These are phyloP conservation scores for Furcasterigmium furcatum DNA, from an alignment of 2,329 filamentous ascomycete genomes.

Conservation along the genomic window DNA sequence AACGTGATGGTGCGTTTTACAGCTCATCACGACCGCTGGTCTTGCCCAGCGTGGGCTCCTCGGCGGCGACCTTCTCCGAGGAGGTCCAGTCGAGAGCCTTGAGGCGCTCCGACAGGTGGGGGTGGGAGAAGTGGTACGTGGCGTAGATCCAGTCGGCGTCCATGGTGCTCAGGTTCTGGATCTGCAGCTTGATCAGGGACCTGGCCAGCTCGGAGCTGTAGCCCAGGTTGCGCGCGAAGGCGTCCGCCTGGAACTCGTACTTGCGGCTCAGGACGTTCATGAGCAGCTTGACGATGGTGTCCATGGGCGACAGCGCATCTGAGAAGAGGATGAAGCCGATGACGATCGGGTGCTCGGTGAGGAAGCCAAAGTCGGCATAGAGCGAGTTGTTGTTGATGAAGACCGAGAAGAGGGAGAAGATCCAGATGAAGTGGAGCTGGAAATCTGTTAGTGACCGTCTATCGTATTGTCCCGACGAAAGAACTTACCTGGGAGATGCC, in stretches of 20 bases:
- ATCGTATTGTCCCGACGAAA: background rate
- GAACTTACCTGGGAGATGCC: slow-evolving; percentile 76
- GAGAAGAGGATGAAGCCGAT: slow-evolving; percentile 98
- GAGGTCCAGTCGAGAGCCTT: slow-evolving; percentile 88
- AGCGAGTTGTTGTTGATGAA: slow-evolving; percentile 95
- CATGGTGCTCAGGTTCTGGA: slow-evolving; percentile 98
- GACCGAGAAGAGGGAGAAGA: slow-evolving; percentile 93
- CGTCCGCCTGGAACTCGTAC: slow-evolving; percentile 95
- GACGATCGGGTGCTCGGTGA: slow-evolving; percentile 80
- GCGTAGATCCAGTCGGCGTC: slow-evolving; percentile 98
- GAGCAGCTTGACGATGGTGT: slow-evolving; percentile 87
- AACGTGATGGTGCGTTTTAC: slow-evolving; percentile 33
- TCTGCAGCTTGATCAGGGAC: slow-evolving; percentile 94
- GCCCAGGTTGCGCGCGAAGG: slow-evolving; percentile 80
- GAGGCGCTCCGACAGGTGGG: slow-evolving; percentile 89
- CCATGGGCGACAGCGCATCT: slow-evolving; percentile 90
- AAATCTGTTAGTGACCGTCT: slow-evolving; percentile 7
- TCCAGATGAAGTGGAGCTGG: slow-evolving; percentile 90
- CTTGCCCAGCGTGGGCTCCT: slow-evolving; percentile 54
- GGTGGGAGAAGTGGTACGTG: slow-evolving; percentile 97
- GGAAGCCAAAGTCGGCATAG: slow-evolving; percentile 89
- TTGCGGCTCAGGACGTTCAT: slow-evolving; percentile 95
- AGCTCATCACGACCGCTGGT: slow-evolving; percentile 73
- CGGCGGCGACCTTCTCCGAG: slow-evolving; percentile 37
- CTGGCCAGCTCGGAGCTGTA: slow-evolving; percentile 79